Evolutionary conservation across 805 yeast species (phyloP).

Genomic region (Saturnispora mendoncae): DNA sequence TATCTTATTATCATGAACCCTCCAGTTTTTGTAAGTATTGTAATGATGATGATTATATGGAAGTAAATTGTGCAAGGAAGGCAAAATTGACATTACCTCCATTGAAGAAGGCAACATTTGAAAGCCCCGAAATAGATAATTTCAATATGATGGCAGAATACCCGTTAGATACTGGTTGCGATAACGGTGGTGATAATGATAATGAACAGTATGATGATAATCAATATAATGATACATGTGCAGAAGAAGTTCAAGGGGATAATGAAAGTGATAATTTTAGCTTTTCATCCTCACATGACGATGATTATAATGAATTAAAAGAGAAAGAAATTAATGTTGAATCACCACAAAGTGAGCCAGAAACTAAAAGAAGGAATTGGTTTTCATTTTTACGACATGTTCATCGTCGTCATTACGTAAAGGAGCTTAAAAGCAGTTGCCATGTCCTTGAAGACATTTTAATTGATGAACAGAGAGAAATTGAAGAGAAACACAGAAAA

Average conservation of each 20-base stretch:
- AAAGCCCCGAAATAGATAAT: no score
- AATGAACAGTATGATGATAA: background rate
- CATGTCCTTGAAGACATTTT: background rate
- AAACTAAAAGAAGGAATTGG: no score
- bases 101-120: no score
- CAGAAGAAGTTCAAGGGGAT: background rate
- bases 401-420: no score
- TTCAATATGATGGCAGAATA: no score
- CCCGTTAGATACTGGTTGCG: no score
- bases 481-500: no score
- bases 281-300: background rate
- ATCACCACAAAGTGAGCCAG: no score
- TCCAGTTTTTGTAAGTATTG: no score
- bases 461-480: background rate
- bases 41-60: no score
- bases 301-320: background rate
- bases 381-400: background rate
- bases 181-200: background rate
- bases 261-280: background rate
- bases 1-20: background rate
- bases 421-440: background rate
- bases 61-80: no score
- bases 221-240: background rate
- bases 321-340: background rate
- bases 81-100: no score